These are phyloP conservation scores for Camellia lanceoleosa DNA, from an alignment of 148 eudicot species.

Conservation along the genomic window DNA sequence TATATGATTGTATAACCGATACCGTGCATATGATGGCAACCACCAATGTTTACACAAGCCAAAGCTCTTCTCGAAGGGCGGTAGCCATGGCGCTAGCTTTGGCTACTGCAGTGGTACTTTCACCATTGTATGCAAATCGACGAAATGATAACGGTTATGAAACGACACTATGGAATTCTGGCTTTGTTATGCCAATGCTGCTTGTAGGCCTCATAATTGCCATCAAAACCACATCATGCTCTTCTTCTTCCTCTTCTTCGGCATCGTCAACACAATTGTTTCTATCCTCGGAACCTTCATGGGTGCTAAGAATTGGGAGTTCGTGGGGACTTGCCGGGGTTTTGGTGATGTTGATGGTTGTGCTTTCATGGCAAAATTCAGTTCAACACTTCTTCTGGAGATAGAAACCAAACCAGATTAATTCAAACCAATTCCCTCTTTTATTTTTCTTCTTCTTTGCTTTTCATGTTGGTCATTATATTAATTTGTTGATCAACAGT, in stretches of 20 bases:
- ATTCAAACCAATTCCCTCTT: not conserved
- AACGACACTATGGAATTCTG: slow-evolving; percentile 55
- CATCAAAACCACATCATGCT: slow-evolving; percentile 58
- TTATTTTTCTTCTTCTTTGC: not conserved
- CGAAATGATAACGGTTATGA: slow-evolving; percentile 37
- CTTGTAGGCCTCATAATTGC: slow-evolving; percentile 79
- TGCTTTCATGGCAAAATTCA: slow-evolving; percentile 75
- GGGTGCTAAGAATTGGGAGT: slow-evolving; percentile 54
- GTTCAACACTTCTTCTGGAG: slow-evolving; percentile 78
- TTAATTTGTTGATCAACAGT: no score
- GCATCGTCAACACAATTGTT: slow-evolving; percentile 17
- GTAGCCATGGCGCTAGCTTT: slow-evolving; percentile 70
- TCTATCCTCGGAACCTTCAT: slow-evolving; percentile 32
- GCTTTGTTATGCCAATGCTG: slow-evolving; percentile 70
- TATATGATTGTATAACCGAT: not conserved
- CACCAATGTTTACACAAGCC: slow-evolving; percentile 20
- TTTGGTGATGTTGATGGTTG: slow-evolving; percentile 60
- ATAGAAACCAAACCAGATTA: slow-evolving; percentile 17
- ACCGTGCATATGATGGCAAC: slow-evolving; percentile 33
- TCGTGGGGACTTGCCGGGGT: slow-evolving; percentile 83
- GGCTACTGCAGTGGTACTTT: slow-evolving; percentile 58
- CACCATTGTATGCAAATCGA: slow-evolving; percentile 57
- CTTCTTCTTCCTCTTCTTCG: slow-evolving; percentile 29
- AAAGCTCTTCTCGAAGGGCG: slow-evolving; percentile 52
- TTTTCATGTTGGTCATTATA: not conserved